A percentile compares a stretch with the other conserved stretches of the same genome.
Evolutionary conservation across 768 basidiomycete species (phyloP).

Genomic region (Pulveroboletus sp.): DNA sequence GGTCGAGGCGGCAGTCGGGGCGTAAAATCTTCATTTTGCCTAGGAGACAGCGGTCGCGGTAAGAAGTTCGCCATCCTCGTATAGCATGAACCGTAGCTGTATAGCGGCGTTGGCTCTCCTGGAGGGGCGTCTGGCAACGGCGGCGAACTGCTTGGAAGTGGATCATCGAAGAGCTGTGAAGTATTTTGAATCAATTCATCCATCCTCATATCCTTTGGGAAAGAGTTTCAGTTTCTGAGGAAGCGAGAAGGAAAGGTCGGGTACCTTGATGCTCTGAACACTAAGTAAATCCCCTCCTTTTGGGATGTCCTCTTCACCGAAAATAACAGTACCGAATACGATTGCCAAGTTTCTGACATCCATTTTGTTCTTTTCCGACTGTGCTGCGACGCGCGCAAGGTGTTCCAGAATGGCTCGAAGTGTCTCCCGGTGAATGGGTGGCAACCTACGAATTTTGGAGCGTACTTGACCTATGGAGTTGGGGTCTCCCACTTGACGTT

Average conservation of each 20-base stretch:
- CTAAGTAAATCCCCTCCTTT: conserved; percentile 72
- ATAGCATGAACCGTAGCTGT: conserved; percentile 67
- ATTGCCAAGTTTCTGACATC: conserved; percentile 90
- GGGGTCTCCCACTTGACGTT: conserved; percentile 56
- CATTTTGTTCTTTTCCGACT: conserved; percentile 84
- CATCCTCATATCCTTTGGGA: conserved; percentile 62
- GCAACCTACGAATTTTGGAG: conserved; percentile 82
- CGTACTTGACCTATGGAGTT: conserved; percentile 70
- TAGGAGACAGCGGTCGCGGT: conserved; percentile 20
- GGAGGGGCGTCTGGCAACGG: conserved; percentile 71
- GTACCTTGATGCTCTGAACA: conserved; percentile 73
- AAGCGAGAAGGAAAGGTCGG: conserved; percentile 28
- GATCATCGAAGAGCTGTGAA: conserved; percentile 60
- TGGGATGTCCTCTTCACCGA: conserved; percentile 88
- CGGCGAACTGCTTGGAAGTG: conserved; percentile 50
- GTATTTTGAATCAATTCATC: conserved; percentile 80
- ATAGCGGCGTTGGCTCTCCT: conserved; percentile 54
- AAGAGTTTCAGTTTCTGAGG: conserved; percentile 16
- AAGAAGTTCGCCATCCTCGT: conserved; percentile 58
- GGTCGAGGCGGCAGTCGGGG: conserved; percentile 69
- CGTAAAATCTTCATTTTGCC: conserved; percentile 60
- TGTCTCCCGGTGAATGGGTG: conserved; percentile 80
- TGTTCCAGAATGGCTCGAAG: conserved; percentile 81
- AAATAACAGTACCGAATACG: conserved; percentile 83
- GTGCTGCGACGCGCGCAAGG: conserved; percentile 64